Base-by-base conservation (phyloP, 2,329 filamentous ascomycete genomes). In the Sphaerulina vaccinii region DNA sequence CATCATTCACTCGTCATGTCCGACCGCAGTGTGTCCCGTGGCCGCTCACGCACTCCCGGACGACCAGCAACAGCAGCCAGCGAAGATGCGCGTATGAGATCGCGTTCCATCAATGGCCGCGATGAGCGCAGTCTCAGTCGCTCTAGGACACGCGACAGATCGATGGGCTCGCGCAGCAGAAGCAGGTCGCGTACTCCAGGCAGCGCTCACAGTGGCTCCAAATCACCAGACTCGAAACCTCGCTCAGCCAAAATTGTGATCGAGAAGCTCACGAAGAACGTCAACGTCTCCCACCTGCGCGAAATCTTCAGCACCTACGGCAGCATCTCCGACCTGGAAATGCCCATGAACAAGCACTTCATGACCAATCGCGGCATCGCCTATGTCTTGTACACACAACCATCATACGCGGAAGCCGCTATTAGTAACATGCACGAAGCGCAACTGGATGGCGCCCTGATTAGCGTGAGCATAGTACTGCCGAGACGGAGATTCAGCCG, bases 291-390 rank as follows among this genome's bases (percentile, higher is more conserved):
- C 15, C 93, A 99, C 65, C 76, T 99, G 5, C 81, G 83, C 60
- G 93, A 99, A 69, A 96, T 99, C 54, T 99, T 99, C 68, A 87
- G 88, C 42, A 80, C 82, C 32, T 99, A 93, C 68, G 93, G 93
- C 44, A 79, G 80, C 16, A 95, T 99, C 62, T 82, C 86, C 62
- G 89, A 93, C 61, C 76, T 99, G 18, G 90, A 96, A 65, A 81
- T 99, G 61, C 93, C 93, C 2, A 84, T 96, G 71, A 96, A 95
- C 67, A 81, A 86, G 67, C 81, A 85, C 59, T 93, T 88, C 76
- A 86, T 88, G 69, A 90, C 85, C 48, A 97, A 97, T 66, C 86
- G 92, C 51, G 92, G 93, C 40, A 95, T 90, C 22, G 93, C 92
- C 24, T 97, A 96, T 70, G 90, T 97, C 57, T 79, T 96, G 36